Evolutionary conservation across 148 eudicot genomes (phyloP).

Genomic region (Amaranthus palmeri): DNA sequence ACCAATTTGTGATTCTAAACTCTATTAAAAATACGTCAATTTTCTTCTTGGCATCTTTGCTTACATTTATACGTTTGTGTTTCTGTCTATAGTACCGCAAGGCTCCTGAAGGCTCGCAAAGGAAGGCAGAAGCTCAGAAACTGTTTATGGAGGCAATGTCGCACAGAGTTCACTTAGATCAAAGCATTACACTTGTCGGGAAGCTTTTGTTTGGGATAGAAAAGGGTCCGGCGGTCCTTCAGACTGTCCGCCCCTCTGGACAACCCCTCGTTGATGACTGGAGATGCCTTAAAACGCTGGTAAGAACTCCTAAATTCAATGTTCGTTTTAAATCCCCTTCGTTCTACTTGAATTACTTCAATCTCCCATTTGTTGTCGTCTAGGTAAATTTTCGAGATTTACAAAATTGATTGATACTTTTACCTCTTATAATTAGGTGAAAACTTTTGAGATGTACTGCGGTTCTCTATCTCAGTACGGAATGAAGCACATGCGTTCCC

Average conservation of each 20-base stretch:
- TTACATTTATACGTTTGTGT: neutral
- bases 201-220: conserved; percentile 88
- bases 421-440: conserved; percentile 44
- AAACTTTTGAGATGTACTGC: conserved; percentile 79
- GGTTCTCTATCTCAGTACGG: conserved; percentile 91
- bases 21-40: too few species aligned
- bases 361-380: neutral
- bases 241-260: conserved; percentile 57
- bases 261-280: conserved; percentile 93
- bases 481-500: conserved; percentile 95
- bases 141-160: conserved; percentile 80
- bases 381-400: neutral
- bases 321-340: neutral
- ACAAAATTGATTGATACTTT: neutral
- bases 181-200: conserved; percentile 67
- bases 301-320: conserved; percentile 17
- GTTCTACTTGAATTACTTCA: neutral
- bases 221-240: conserved; percentile 58
- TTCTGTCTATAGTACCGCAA: conserved; percentile 55
- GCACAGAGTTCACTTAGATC: conserved; percentile 80
- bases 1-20: too few species aligned
- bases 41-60: neutral
- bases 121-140: conserved; percentile 74
- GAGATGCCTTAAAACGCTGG: conserved; percentile 76
- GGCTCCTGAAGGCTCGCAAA: conserved; percentile 83